These are phyloP conservation scores for Daldinia bambusicola DNA, from an alignment of 495 filamentous ascomycete species.

Conservation along the genomic window DNA sequence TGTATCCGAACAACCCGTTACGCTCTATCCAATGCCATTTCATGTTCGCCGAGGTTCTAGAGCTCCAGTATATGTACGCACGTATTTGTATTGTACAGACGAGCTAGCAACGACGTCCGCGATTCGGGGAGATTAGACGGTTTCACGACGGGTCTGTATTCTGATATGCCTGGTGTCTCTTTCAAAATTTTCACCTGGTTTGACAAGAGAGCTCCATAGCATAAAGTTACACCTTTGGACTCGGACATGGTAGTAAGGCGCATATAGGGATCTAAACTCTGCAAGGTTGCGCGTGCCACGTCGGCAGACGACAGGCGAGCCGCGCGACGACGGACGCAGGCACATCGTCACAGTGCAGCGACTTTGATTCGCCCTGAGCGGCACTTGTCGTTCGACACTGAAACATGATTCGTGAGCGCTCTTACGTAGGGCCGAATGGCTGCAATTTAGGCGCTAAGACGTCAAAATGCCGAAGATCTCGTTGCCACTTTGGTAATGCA, in stretches of 20 bases:
- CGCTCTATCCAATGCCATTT: conserved; percentile 8
- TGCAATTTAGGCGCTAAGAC: conserved; percentile 43
- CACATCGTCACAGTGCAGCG: conserved; percentile 43
- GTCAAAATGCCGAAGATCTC: conserved; percentile 47
- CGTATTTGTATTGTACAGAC: background rate
- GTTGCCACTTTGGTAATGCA: conserved; percentile 45
- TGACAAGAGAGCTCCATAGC: conserved; percentile 31
- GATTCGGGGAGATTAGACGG: conserved; percentile 32
- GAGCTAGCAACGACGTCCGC: background rate
- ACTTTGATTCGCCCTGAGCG: conserved; percentile 39
- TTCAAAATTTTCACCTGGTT: conserved; percentile 20
- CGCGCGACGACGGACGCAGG: conserved; percentile 44
- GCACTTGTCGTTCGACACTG: conserved; percentile 44
- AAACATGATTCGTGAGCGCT: conserved; percentile 44
- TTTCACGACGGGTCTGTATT: conserved; percentile 29
- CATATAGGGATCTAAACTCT: conserved; percentile 34
- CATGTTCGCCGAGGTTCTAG: conserved; percentile 33
- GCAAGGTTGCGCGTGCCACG: conserved; percentile 35
- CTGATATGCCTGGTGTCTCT: conserved; percentile 11
- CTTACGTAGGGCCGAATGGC: conserved; percentile 45
- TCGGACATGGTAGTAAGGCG: conserved; percentile 30
- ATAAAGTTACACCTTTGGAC: conserved; percentile 21
- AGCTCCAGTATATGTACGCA: conserved; percentile 12
- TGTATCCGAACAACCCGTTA: conserved; percentile 20
- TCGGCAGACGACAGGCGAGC: conserved; percentile 45